Conservation (phyloP, 1,139 yeast genomes). For the Yamadazyma dendronema region DNA sequence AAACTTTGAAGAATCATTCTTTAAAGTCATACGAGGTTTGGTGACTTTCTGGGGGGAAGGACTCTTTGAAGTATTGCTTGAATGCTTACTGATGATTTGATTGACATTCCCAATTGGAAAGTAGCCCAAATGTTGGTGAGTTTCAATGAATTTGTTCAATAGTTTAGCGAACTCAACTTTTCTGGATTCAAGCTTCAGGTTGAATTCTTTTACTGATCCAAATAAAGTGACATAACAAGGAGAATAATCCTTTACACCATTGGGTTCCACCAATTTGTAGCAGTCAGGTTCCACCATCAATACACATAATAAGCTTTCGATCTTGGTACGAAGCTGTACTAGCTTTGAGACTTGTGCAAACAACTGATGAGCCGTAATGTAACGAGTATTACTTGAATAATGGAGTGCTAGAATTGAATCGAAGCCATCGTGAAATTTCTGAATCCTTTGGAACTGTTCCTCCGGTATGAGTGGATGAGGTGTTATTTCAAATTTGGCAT, state of each 20-base stretch:
- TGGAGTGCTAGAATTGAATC: conserved; percentile 15
- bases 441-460: conserved; percentile 5
- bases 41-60: conserved; percentile 20
- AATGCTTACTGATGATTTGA: conserved; percentile 9
- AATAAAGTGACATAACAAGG: conserved; percentile 15
- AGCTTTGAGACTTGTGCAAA: conserved; percentile 10
- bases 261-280: conserved; percentile 13
- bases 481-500: conserved; percentile 2
- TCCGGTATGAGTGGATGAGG: conserved; percentile 11
- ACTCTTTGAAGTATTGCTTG: background rate
- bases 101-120: conserved; percentile 7
- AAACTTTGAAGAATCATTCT: conserved; percentile 33
- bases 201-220: conserved; percentile 11
- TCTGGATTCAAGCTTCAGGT: conserved; percentile 19
- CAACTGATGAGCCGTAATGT: conserved; percentile 15
- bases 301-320: conserved; percentile 12
- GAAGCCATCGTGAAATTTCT: conserved; percentile 13
- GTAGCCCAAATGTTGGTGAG: conserved; percentile 20
- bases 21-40: conserved; percentile 17
- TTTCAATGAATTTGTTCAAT: conserved; percentile 59
- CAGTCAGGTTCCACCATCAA: conserved; percentile 11
- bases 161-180: conserved; percentile 56
- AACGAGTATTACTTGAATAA: conserved; percentile 13
- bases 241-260: conserved; percentile 13
- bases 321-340: conserved; percentile 12